Base-by-base conservation (phyloP, 495 filamentous ascomycete species). In the Tricharina praecox region DNA sequence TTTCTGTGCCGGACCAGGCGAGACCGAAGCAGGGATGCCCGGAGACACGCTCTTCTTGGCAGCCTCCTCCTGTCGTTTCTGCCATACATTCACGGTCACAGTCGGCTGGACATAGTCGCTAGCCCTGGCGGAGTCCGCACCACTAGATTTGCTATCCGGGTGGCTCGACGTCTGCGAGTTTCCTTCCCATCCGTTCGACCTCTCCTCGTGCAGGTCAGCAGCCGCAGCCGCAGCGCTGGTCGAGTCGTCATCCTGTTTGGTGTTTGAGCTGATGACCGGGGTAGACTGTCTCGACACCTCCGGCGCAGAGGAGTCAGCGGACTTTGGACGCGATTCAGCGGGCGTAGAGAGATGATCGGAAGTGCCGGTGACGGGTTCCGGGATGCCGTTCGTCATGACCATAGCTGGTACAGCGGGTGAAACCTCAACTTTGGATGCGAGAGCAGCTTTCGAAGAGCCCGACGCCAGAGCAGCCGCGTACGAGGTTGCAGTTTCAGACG, bases 1-100 rank as follows among this genome's bases (percentile, higher is more conserved):
- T 21, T 40, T 40, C 21, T 13, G 21, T 7, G 20, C 23, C 10
- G 40, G 40, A 26, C 1, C 3, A 23, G 40, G 40, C 16, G 34
- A 37, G 4, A 37, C 34, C 7, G 34, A 37, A 15, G 34, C 8
- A 25, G 40, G 21, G 7, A 18, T 26, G 18, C 13, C 21, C 23
- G 21, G 40, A 16, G 40, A 43, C 26, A 26, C 40, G 18, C 20
- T 43, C 24, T 43, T 43, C 30, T 46, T 46, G 38, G 76, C 73
- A 30, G 78, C 73, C 11, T 74, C 77, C 55, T 87, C 78, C 50
- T 71, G 78, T 26, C 85, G 71, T 63, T 81, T 73, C 32, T 74
- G 69, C 90, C 90, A 97, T 41, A 82, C 61, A 62, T 97, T 97
- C 39, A 94, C 82, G 0, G 73, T 55, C 39, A 94, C 82, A 1